Base-by-base conservation (phyloP, 345 rosid genomes). In the Arabidopsis thaliana region DNA sequence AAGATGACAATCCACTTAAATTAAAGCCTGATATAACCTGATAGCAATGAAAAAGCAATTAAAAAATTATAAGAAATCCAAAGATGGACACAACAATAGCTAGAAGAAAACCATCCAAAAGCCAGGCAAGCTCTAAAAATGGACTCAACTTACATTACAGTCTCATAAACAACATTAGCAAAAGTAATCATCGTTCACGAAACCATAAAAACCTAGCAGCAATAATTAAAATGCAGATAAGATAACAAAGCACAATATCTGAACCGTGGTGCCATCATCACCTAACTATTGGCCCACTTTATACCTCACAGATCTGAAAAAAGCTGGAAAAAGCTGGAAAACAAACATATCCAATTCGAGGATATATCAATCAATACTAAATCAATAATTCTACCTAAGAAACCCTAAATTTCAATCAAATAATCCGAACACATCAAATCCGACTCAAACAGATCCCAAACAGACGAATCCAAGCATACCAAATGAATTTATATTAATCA, bases 21-120 rank as follows among this genome's bases (percentile, higher is more conserved):
- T 76, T 71, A 84, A 87, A 83, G 72, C 82, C 84, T 78, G 34
- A 78, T 38, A 77, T 34, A 83, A 86, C 88, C 98, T 89, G 80
- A 28, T 61, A 67, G 22, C 76, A 72, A 40, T 40, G 24, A 25
- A 74, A 41, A 9, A 73, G 5, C 41, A 77, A 33, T 1, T 14
- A 40, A 71, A 24, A 30, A 48, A 4, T 10, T 25, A 44, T 41
- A 56, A 56, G 32, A 16, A 23, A 24, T 36, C 12, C 1, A 65
- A 65, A 23, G 28, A 60, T 8, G 28, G 22, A 20, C 25, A 32
- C 46, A 28, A 57, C 1, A 25, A 79, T 37, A 11, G 2, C 12
- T 0, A 61, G 5, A 8, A 65, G 13, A 62, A 50, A 50, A 11
- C 13, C 41, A 8, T 46, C 41, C 3, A 14, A 62, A 53, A 74